Evolutionary conservation across 176 grass and related monocot genomes (phyloP).

Genomic region (Juncus inflexus): DNA sequence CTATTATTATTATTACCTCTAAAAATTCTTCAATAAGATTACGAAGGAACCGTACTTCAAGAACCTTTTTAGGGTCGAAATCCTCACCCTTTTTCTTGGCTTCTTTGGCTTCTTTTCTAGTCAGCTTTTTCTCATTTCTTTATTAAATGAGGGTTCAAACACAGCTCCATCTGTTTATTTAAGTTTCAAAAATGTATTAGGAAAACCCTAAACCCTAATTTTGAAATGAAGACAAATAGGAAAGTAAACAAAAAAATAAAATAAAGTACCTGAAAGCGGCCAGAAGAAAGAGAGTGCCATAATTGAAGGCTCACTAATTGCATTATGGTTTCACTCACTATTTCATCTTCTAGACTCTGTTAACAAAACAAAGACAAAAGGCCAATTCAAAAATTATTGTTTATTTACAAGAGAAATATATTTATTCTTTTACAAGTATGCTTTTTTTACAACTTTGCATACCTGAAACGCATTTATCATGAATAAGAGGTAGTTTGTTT

Average conservation of each 20-base stretch:
- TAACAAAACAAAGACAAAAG: constrained; percentile 9
- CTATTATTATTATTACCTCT: constrained; percentile 39
- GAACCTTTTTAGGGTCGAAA: constrained; percentile 46
- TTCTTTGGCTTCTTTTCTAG: constrained; percentile 85
- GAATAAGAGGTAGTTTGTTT: constrained; percentile 92
- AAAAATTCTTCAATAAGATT: constrained; percentile 93
- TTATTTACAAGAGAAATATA: too few species aligned
- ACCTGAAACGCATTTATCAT: constrained; percentile 99
- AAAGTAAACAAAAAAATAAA: too few species aligned
- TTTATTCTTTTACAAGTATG: too few species aligned
- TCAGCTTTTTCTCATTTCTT: constrained; percentile 97
- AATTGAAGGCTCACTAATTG: constrained; percentile 86
- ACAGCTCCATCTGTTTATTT: constrained; percentile 81
- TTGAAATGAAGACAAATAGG: too few species aligned
- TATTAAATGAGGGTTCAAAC: constrained; percentile 77
- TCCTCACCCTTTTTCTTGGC: constrained; percentile 52
- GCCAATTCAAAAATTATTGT: neutral
- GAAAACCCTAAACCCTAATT: constrained; percentile 2
- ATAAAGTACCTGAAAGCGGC: constrained; percentile 65
- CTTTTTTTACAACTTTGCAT: neutral
- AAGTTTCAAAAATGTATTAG: constrained; percentile 42
- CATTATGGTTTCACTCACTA: constrained; percentile 82
- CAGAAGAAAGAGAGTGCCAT: constrained; percentile 83
- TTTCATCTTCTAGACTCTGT: constrained; percentile 92
- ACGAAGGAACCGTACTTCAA: constrained; percentile 72